These are phyloP conservation scores for Westerdykella aurantiaca DNA, from an alignment of 2,329 filamentous ascomycete species.

Conservation along the genomic window DNA sequence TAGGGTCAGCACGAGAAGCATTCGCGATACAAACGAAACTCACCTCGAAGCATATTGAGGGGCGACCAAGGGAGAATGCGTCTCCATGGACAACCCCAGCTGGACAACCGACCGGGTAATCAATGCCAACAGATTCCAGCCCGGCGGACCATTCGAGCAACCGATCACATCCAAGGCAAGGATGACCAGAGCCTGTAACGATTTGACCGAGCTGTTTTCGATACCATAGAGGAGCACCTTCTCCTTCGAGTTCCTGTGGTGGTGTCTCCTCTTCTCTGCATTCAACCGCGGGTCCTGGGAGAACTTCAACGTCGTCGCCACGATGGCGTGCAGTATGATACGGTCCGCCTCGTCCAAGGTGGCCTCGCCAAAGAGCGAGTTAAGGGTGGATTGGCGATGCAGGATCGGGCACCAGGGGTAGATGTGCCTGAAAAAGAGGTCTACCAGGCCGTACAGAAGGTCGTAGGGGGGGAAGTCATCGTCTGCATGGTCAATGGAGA, in stretches of 20 bases:
- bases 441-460: constrained; percentile 54
- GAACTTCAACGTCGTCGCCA: constrained; percentile 80
- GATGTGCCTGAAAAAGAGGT: constrained; percentile 59
- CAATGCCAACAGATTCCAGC: constrained; percentile 85
- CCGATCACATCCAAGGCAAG: constrained; percentile 79
- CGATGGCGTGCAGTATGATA: constrained; percentile 79
- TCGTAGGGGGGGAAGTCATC: constrained; percentile 55
- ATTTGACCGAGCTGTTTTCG: constrained; percentile 83
- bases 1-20: no score
- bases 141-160: constrained; percentile 81
- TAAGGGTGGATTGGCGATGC: constrained; percentile 75
- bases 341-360: constrained; percentile 74
- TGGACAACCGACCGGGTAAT: constrained; percentile 87
- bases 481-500: constrained; percentile 28
- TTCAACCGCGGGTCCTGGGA: constrained; percentile 71
- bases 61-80: constrained; percentile 70
- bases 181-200: constrained; percentile 81
- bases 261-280: constrained; percentile 64
- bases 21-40: no score
- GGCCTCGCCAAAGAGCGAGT: constrained; percentile 67
- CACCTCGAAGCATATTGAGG: constrained; percentile 68
- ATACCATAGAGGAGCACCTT: constrained; percentile 82
- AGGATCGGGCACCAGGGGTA: constrained; percentile 76
- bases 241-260: constrained; percentile 76
- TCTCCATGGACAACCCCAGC: constrained; percentile 76